Evolutionary conservation across 2,329 filamentous ascomycete genomes (phyloP).

Genomic region (Calonectria ilicicola): DNA sequence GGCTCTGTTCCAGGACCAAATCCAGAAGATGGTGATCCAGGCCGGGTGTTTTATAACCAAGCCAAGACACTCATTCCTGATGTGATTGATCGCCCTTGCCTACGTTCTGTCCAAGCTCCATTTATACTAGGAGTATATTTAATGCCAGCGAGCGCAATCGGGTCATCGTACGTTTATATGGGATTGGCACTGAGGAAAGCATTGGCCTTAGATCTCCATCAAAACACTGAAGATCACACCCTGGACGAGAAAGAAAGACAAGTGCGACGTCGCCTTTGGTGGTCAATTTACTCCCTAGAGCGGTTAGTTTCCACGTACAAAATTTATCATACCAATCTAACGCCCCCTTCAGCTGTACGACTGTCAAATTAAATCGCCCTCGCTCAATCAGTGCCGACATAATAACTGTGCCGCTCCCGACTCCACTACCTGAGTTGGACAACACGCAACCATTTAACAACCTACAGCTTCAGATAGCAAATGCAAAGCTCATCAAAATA

Average conservation of each 20-base stretch:
- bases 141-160: constrained; percentile 49
- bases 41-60: constrained; percentile 46
- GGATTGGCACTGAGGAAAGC: constrained; percentile 45
- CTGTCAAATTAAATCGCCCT: constrained; percentile 41
- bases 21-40: constrained; percentile 39
- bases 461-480: constrained; percentile 47
- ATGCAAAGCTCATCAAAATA: constrained; percentile 44
- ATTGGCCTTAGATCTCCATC: constrained; percentile 43
- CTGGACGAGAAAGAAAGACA: constrained; percentile 39
- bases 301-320: constrained; percentile 24
- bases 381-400: constrained; percentile 37
- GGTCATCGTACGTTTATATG: constrained; percentile 48
- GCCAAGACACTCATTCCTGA: constrained; percentile 47
- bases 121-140: constrained; percentile 51
- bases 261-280: constrained; percentile 41
- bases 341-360: constrained; percentile 27
- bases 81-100: constrained; percentile 46
- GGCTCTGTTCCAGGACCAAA: not conserved
- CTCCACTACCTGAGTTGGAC: constrained; percentile 30
- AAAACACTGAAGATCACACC: constrained; percentile 37
- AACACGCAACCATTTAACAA: constrained; percentile 46
- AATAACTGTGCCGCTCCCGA: constrained; percentile 38
- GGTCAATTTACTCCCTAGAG: constrained; percentile 47
- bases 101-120: constrained; percentile 48
- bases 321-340: not conserved